A percentile compares a stretch with the other conserved stretches of the same genome.
Evolutionary conservation across 805 yeast species (phyloP).

Genomic region (Phaffomyces opuntiae): DNA sequence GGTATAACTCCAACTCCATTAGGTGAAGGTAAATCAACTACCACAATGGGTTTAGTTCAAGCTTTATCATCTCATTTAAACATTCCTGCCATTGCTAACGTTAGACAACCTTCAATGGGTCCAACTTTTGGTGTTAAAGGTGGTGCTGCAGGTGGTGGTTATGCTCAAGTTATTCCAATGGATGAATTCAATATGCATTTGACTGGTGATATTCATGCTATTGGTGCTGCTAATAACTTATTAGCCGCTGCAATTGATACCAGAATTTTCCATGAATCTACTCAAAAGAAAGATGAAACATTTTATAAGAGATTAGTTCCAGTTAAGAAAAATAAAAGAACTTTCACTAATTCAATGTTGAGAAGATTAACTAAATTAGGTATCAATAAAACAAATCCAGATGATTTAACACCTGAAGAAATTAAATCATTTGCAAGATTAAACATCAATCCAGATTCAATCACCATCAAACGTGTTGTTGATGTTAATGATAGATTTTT

Average conservation of each 20-base stretch:
- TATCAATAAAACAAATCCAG: slow-evolving; percentile 74
- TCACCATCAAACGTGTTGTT: slow-evolving; percentile 88
- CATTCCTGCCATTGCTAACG: slow-evolving; percentile 83
- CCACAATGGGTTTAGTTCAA: slow-evolving; percentile 95
- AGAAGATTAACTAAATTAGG: slow-evolving; percentile 74
- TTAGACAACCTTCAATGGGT: slow-evolving; percentile 97
- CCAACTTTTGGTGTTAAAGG: slow-evolving; percentile 99
- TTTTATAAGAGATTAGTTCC: slow-evolving; percentile 86
- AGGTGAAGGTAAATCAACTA: slow-evolving; percentile 97
- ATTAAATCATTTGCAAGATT: slow-evolving; percentile 68
- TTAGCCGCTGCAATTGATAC: slow-evolving; percentile 96
- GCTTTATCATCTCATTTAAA: slow-evolving; percentile 89
- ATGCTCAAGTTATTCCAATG: slow-evolving; percentile 97
- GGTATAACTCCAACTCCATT: slow-evolving; percentile 98
- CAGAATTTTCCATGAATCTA: slow-evolving; percentile 89
- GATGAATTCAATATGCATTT: slow-evolving; percentile 97
- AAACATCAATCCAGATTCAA: slow-evolving; percentile 83
- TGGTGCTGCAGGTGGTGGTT: slow-evolving; percentile 99
- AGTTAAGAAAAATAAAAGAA: slow-evolving; percentile 69
- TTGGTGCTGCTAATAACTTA: slow-evolving; percentile 86
- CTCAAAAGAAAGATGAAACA: slow-evolving; percentile 60
- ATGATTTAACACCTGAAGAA: slow-evolving; percentile 73
- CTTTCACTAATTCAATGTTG: slow-evolving; percentile 72
- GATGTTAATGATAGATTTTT: slow-evolving; percentile 91
- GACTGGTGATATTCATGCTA: slow-evolving; percentile 97